Evolutionary conservation across 169 alveolate species (phyloP).

Genomic region (Miamiensis avidus): DNA sequence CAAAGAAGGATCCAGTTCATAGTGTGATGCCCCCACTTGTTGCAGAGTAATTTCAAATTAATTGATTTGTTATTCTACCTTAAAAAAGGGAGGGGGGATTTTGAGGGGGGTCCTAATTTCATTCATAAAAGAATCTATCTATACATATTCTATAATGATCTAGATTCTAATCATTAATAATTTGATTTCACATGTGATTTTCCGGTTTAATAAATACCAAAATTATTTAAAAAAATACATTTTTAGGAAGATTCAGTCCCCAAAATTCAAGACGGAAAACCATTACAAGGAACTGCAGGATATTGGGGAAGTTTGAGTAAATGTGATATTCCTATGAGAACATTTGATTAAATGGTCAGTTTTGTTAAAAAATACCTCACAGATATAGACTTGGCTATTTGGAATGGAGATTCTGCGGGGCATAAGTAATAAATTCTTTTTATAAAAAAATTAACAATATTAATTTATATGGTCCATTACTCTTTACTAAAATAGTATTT

Average conservation of each 20-base stretch:
- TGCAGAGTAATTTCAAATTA: too few relatives aligned
- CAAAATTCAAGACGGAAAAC: background rate
- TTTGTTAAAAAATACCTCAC: conserved; percentile 7
- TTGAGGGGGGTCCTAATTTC: too few relatives aligned
- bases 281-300: conserved; percentile 38
- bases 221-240: too few relatives aligned
- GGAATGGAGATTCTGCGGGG: conserved; percentile 69
- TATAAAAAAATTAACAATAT: too few relatives aligned
- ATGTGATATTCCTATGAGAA: conserved; percentile 47
- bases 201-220: background rate
- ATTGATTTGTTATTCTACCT: too few relatives aligned
- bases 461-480: too few relatives aligned
- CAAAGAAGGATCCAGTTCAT: background rate
- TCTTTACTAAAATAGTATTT: background rate
- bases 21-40: background rate
- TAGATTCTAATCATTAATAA: too few relatives aligned
- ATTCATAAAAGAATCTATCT: too few relatives aligned
- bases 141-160: too few relatives aligned
- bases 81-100: too few relatives aligned
- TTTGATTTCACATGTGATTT: too few relatives aligned
- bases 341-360: conserved; percentile 22
- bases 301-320: conserved; percentile 42
- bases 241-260: background rate
- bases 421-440: conserved; percentile 50
- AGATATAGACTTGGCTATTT: conserved; percentile 51